Base-by-base conservation (phyloP, 2,329 filamentous ascomycete genomes). In the Fusarium dimerum region DNA sequence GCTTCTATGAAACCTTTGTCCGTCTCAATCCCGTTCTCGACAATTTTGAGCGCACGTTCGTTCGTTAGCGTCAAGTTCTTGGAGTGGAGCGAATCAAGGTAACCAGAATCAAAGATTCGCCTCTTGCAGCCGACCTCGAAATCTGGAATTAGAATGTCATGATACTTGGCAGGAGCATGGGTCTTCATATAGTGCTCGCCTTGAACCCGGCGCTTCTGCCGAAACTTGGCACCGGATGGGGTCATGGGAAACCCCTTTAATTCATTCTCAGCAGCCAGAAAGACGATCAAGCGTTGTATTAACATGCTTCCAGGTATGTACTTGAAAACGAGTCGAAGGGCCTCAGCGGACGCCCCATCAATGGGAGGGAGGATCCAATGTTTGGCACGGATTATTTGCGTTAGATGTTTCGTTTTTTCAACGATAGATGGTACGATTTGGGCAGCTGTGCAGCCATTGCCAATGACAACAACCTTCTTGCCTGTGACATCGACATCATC, bases 401-500 rank as follows among this genome's bases (percentile, higher is more conserved):
- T 76, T 32, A 76, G 57, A 36, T 69, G 63, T 32, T 59, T 59
- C 2, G 70, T 68, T 38, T 66, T 50, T 34, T 62, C 56, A 15
- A 20, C 63, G 20, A 73, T 42, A 26, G 62, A 54, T 7, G 71
- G 68, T 1, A 73, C 57, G 15, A 73, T 66, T 46, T 73, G 71
- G 2, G 66, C 65, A 1, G 63, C 69, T 29, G 63, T 69, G 47
- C 66, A 70, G 4, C 69, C 69, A 16, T 68, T 71, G 2, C 51
- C 43, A 12, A 32, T 32, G 30, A 32, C 30, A 32, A 12, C 30
- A 6, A 82, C 78, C 10, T 70, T 69, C 55, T 80, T 80, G 26
- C 68, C 75, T 2, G 63, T 63, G 7, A 82, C 66, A n/a, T 80
- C 72, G 9, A 81, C 68, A 16, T 76, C 51, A 41, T 68, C 62